phyloP scores from a whole-genome alignment of 2,329 filamentous ascomycete genomes.

The Ophiostoma novo-ulmi region DNA sequence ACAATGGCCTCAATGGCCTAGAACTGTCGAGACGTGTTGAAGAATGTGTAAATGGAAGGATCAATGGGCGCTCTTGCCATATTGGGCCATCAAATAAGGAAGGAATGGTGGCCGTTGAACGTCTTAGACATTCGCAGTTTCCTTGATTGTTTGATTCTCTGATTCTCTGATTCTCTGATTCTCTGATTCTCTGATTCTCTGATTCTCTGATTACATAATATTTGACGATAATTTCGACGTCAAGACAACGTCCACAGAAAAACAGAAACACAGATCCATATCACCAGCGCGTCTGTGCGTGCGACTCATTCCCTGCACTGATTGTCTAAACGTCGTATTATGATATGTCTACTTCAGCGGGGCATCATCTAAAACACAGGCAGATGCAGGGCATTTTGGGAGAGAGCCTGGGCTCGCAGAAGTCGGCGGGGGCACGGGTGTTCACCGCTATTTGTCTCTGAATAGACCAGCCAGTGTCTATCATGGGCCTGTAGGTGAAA shows the following conservation, averaged over 20 bases:
- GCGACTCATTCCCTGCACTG: neutral
- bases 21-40: neutral
- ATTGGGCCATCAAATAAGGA: neutral
- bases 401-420: neutral
- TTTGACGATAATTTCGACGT: neutral
- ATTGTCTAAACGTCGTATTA: neutral
- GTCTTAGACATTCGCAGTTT: neutral
- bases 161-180: neutral
- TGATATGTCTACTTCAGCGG: constrained; percentile 1
- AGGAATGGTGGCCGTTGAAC: constrained; percentile 13
- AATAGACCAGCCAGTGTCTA: neutral
- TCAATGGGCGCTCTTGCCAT: neutral
- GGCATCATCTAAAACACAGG: constrained; percentile 1
- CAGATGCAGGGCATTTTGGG: constrained; percentile 4
- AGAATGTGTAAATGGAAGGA: neutral
- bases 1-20: neutral
- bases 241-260: neutral
- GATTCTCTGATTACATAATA: constrained; percentile 1
- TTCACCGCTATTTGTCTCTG: constrained; percentile 13
- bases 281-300: neutral
- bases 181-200: neutral
- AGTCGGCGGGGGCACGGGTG: constrained; percentile 4
- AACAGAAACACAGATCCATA: neutral
- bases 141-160: neutral
- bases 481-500: neutral